phyloP scores from a whole-genome alignment of 1,139 yeast genomes.

The Pichia sp. region DNA sequence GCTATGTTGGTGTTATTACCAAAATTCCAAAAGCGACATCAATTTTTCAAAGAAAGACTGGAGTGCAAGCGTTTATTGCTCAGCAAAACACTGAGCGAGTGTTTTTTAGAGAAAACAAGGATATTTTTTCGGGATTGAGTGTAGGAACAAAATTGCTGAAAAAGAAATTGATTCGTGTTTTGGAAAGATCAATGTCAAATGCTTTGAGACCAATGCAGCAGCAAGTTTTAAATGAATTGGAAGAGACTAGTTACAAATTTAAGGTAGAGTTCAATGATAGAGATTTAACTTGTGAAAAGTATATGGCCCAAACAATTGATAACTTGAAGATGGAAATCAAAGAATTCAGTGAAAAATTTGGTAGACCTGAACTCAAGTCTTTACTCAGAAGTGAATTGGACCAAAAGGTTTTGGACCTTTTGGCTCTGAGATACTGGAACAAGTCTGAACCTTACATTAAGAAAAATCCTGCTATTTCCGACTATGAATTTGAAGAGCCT shows the following conservation, averaged over 20 bases:
- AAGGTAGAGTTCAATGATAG: constrained; percentile 97
- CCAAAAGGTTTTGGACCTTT: constrained; percentile 76
- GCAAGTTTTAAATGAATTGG: constrained; percentile 84
- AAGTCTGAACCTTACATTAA: constrained; percentile 40
- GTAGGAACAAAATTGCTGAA: constrained; percentile 77
- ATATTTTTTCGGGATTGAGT: constrained; percentile 57
- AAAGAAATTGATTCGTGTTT: constrained; percentile 74
- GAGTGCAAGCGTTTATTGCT: constrained; percentile 45
- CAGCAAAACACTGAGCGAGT: constrained; percentile 62
- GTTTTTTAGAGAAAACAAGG: constrained; percentile 58
- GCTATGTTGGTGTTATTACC: constrained; percentile 95
- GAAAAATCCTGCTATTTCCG: constrained; percentile 24
- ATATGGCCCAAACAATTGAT: constrained; percentile 88
- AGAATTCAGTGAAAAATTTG: constrained; percentile 77
- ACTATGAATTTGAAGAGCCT: constrained; percentile 38
- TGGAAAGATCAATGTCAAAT: constrained; percentile 88
- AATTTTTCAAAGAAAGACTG: constrained; percentile 34
- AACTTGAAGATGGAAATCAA: constrained; percentile 80
- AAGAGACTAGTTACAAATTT: constrained; percentile 87
- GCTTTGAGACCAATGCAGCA: constrained; percentile 84
- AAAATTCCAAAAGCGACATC: constrained; percentile 52
- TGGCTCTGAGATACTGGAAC: constrained; percentile 94
- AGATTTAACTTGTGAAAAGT: constrained; percentile 87
- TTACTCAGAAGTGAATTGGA: constrained; percentile 81
- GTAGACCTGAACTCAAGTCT: constrained; percentile 75